Evolutionary conservation across 2,329 filamentous ascomycete genomes (phyloP).

Genomic region (Xylariaceae sp.): DNA sequence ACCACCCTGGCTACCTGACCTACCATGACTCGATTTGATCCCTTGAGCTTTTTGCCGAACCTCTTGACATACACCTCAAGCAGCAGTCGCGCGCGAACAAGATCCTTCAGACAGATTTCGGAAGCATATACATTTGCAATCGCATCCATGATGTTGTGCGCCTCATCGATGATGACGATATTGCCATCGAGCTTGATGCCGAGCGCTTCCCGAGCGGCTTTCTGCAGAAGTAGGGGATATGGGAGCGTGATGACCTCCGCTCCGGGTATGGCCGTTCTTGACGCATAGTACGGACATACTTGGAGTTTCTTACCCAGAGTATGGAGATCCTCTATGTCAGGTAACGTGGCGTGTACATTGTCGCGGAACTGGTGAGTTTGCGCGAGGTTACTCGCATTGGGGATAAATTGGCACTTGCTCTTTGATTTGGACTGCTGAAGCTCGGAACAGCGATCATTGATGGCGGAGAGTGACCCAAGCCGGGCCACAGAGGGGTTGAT

Average conservation of each 20-base stretch:
- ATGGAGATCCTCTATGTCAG: slow-evolving; percentile 89
- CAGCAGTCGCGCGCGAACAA: slow-evolving; percentile 67
- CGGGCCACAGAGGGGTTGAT: slow-evolving; percentile 79
- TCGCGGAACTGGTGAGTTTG: slow-evolving; percentile 79
- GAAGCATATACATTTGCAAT: slow-evolving; percentile 82
- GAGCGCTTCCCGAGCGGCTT: slow-evolving; percentile 78
- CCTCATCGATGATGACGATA: slow-evolving; percentile 93
- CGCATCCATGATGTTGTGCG: slow-evolving; percentile 95
- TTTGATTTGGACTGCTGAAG: slow-evolving; percentile 69
- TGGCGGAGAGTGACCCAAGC: slow-evolving; percentile 67
- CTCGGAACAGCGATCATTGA: slow-evolving; percentile 90
- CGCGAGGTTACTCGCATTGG: slow-evolving; percentile 67
- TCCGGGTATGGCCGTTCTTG: slow-evolving; percentile 71
- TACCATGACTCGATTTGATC: slow-evolving; percentile 85
- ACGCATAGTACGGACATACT: slow-evolving; percentile 96
- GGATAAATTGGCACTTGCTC: slow-evolving; percentile 70
- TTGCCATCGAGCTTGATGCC: slow-evolving; percentile 81
- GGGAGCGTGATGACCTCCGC: slow-evolving; percentile 90
- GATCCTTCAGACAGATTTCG: slow-evolving; percentile 65
- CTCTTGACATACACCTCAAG: slow-evolving; percentile 77
- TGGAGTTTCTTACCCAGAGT: slow-evolving; percentile 70
- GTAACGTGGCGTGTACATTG: slow-evolving; percentile 72
- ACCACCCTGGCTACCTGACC: slow-evolving; percentile 81
- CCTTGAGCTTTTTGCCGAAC: slow-evolving; percentile 84
- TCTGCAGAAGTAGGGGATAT: slow-evolving; percentile 85